Evolutionary conservation across 2,329 filamentous ascomycete genomes (phyloP), one percentile per base, ranked within the genome.

Genomic region (Cladophialophora carrionii): DNA sequence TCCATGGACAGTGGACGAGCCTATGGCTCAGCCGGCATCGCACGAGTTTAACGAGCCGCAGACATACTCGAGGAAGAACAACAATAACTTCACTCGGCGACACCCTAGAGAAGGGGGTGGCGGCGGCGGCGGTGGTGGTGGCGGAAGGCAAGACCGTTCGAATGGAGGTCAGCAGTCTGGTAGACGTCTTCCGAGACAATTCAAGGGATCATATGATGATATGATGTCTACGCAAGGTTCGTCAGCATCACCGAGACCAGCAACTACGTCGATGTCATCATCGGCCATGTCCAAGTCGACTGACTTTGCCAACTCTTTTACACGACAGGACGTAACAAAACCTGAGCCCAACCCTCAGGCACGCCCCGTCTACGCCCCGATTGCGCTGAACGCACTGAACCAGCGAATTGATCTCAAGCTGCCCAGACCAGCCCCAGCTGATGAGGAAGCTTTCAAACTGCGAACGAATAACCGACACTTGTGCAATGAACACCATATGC

Each of bases 401-500:
- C 66, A 70, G 43, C 62, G 68, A 8, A 64, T 70, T 34, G 68
- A 70, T 48, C 43, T 68, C n/a, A 63, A 61, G 22, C 61, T 70
- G 4, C 68, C 68, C 29, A 51, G 54, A 9, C 37, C 62, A 10
- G 43, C 62, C 5, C n/a, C 57, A 14, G 60, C 41, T 20, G 64
- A 70, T 12, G 48, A 57, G 20, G 59, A 67, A 58, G 54, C 41
- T 12, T 70, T 65, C 55, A 26, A 63, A 14, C 9, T 53, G n/a
- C 68, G 66, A 31, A 52, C 57, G 20, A 34, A 43, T 6, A 62
- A 55, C 14, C 66, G 65, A 20, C 61, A 57, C 41, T 51, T 69
- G 51, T 70, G 68, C 61, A 69, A 68, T 56, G 63, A 70, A 22
- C 64, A 69, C 55, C 68, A 70, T 54, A 46, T 70, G 55, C 62